Evolutionary conservation across 805 yeast genomes (phyloP), one percentile per base, ranked within the genome.

Genomic region (Yamadazyma phyllophila): DNA sequence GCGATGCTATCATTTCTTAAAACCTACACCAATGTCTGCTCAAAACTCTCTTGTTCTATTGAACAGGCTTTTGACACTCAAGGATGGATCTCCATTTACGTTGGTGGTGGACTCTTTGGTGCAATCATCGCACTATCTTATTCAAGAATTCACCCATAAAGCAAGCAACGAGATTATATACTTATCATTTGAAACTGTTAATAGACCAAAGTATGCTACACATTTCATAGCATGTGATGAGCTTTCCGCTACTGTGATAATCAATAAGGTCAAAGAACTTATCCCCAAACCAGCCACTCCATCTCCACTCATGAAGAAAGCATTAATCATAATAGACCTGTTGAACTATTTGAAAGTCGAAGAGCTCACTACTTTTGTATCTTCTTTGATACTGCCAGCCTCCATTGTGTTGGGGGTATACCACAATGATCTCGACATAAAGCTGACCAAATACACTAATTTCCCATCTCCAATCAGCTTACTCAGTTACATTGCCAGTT

Each of bases 41-140:
- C 46, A 43, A 34, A 43, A 43, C 13, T 62, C 75, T 3, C 48
- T 61, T 5, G 83, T 85, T 27, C 68, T 90, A 5, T 69, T 91
- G 45, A 80, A 76, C 38, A 68, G 98, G 47, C 68, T 88, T 6
- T 62, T 94, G 2, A 65, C 82, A 2, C 66, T 88, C 42, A 86
- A 83, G 52, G 98, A 94, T 56, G 63, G 64, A 16, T 77, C 92
- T 0, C 95, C 96, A 0, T 78, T 92, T 44, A 62, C 88, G 2
- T 70, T 92, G 4, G 69, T 85, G 3, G 58, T 78, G 7, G 98
- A 94, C 60, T 74, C 86, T 1, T 63, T 89, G 8, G 69, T 76
- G 0, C 97, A 91, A 61, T 79, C 94, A 0, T 80, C 89, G 0
- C 54, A 66, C 26, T 56, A 68, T 38, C 62, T 91, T 10, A 57